Conservation (phyloP, 176 grass and related monocot species). For the Poa annua region DNA sequence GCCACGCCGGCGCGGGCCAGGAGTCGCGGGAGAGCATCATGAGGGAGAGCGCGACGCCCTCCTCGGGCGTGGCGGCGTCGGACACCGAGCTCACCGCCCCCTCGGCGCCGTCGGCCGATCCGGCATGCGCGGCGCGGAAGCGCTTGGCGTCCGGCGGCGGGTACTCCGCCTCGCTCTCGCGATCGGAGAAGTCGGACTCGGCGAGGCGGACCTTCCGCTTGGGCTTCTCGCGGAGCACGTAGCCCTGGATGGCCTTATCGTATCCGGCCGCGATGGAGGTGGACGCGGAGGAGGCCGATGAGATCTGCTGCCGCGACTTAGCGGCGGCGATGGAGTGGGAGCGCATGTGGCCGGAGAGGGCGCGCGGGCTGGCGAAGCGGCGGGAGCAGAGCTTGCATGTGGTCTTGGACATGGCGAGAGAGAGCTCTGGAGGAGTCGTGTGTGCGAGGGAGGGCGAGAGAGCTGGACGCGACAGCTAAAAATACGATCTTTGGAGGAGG, state of each 20-base stretch:
- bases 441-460: neutral
- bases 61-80: constrained; percentile 57
- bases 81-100: constrained; percentile 65
- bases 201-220: constrained; percentile 55
- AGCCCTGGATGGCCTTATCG: constrained; percentile 23
- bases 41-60: constrained; percentile 67
- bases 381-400: constrained; percentile 74
- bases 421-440: constrained; percentile 15
- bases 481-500: constrained; percentile 41
- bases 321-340: constrained; percentile 58
- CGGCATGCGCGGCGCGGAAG: constrained; percentile 37
- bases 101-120: constrained; percentile 47
- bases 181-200: constrained; percentile 67
- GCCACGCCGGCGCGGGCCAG: constrained; percentile 27
- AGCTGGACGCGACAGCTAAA: constrained; percentile 12
- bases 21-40: constrained; percentile 77
- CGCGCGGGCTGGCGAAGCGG: constrained; percentile 67
- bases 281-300: constrained; percentile 54
- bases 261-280: constrained; percentile 38
- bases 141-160: constrained; percentile 36
- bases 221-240: constrained; percentile 66
- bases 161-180: constrained; percentile 65
- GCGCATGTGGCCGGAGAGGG: constrained; percentile 79
- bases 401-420: constrained; percentile 65
- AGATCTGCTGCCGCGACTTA: constrained; percentile 55